Evolutionary conservation across 163 green algal species (phyloP).

Genomic region (Chlorella variabilis): DNA sequence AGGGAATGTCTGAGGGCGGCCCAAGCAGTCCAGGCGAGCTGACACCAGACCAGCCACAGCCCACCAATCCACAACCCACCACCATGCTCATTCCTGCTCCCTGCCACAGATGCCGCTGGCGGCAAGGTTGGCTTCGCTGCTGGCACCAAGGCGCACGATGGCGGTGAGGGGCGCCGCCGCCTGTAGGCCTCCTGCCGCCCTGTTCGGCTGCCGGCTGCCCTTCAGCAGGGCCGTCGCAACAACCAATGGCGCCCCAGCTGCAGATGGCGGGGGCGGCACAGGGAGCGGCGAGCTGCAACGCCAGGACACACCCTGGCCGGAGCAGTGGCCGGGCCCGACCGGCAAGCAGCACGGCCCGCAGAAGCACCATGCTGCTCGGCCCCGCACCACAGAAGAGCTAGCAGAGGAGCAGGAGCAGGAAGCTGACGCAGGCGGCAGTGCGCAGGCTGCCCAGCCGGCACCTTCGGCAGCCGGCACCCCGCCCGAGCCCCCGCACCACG

Average conservation of each 20-base stretch:
- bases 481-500: constrained; percentile 5
- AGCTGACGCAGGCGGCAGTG: neutral
- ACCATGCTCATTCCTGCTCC: too few species aligned
- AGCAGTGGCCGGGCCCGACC: neutral
- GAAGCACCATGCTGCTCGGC: neutral
- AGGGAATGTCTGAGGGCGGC: too few species aligned
- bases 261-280: too few species aligned
- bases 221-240: too few species aligned
- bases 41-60: too few species aligned
- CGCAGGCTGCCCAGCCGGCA: neutral
- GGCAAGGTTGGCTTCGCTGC: neutral
- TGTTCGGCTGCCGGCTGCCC: neutral
- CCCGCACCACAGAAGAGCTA: too few species aligned
- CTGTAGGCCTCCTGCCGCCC: too few species aligned
- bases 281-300: neutral
- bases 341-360: neutral
- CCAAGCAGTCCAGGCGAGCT: too few species aligned
- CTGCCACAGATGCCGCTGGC: too few species aligned
- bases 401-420: neutral
- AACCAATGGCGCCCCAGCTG: too few species aligned
- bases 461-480: neutral
- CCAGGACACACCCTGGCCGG: constrained; percentile 12
- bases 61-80: too few species aligned
- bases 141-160: neutral
- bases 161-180: neutral